Conservation (phyloP, 768 basidiomycete genomes). For the Mycena epipterygia region DNA sequence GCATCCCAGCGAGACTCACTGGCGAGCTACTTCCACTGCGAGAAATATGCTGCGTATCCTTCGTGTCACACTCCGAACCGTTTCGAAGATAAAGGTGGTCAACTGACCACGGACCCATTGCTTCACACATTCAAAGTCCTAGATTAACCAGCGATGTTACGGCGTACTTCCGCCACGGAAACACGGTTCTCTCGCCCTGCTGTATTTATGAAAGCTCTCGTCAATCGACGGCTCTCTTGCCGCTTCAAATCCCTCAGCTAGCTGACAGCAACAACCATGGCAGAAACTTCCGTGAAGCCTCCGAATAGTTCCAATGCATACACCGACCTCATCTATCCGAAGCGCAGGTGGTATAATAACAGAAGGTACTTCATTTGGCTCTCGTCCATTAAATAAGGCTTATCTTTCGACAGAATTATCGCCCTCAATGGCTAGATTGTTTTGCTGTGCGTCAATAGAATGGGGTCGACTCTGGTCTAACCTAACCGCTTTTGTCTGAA, state of each 20-base stretch:
- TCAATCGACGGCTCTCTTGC: not conserved
- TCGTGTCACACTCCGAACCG: too few relatives aligned
- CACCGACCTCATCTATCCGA: slow-evolving; percentile 71
- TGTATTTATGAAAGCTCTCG: not conserved
- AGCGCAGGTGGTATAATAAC: slow-evolving; percentile 84
- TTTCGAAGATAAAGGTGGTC: not conserved
- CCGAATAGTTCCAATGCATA: slow-evolving; percentile 53
- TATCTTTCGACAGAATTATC: slow-evolving; percentile 60
- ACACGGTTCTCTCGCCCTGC: not conserved
- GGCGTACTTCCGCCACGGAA: not conserved
- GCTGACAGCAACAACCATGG: slow-evolving; percentile 57
- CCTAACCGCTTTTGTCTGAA: slow-evolving; percentile 38
- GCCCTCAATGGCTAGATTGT: slow-evolving; percentile 78
- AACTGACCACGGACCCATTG: not conserved
- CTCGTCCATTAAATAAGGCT: not conserved
- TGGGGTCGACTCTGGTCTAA: not conserved
- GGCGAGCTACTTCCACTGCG: too few relatives aligned
- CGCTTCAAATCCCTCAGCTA: not conserved
- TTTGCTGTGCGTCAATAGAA: slow-evolving; percentile 60
- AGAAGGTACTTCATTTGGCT: slow-evolving; percentile 59
- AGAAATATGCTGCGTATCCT: too few relatives aligned
- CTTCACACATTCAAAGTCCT: not conserved
- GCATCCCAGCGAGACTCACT: too few relatives aligned
- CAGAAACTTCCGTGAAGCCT: slow-evolving; percentile 57
- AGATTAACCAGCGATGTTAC: not conserved